A percentile compares a stretch with the other conserved stretches of the same genome.
phyloP scores from a whole-genome alignment of 208 protist genomes.

The Kentomonas sorsogonicus region DNA sequence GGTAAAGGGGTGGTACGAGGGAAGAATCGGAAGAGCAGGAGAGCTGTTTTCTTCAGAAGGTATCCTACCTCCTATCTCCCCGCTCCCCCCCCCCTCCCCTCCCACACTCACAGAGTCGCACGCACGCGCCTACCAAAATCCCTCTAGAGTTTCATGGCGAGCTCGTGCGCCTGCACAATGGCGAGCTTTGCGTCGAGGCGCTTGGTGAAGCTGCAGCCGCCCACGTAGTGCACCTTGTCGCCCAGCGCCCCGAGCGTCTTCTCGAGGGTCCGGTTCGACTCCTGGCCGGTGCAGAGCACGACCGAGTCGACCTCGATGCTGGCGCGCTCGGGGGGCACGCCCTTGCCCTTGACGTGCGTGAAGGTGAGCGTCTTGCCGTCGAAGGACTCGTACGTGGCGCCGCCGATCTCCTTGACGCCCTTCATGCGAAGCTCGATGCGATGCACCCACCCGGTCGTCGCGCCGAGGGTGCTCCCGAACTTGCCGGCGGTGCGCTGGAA shows the following conservation, averaged over 20 bases:
- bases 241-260: slow-evolving; percentile 13
- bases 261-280: slow-evolving; percentile 47
- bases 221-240: slow-evolving; percentile 34
- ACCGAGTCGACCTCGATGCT: slow-evolving; percentile 68
- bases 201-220: slow-evolving; percentile 60
- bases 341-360: slow-evolving; percentile 27
- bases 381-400: slow-evolving; percentile 74
- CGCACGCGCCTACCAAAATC: not conserved
- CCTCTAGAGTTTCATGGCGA: slow-evolving; percentile 35
- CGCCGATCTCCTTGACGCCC: slow-evolving; percentile 63
- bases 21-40: too few species aligned
- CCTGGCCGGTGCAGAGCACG: slow-evolving; percentile 87
- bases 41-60: too few species aligned
- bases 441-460: slow-evolving; percentile 91
- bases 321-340: too few species aligned
- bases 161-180: slow-evolving; percentile 61
- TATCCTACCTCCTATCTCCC: too few species aligned
- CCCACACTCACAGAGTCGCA: too few species aligned
- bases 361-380: slow-evolving; percentile 70
- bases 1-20: too few species aligned
- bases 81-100: too few species aligned
- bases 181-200: slow-evolving; percentile 74
- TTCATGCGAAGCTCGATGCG: slow-evolving; percentile 73
- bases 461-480: slow-evolving; percentile 64
- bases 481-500: slow-evolving; percentile 82